Conservation (phyloP, 108 stramenopile genomes). For the Bacterosira constricta region DNA sequence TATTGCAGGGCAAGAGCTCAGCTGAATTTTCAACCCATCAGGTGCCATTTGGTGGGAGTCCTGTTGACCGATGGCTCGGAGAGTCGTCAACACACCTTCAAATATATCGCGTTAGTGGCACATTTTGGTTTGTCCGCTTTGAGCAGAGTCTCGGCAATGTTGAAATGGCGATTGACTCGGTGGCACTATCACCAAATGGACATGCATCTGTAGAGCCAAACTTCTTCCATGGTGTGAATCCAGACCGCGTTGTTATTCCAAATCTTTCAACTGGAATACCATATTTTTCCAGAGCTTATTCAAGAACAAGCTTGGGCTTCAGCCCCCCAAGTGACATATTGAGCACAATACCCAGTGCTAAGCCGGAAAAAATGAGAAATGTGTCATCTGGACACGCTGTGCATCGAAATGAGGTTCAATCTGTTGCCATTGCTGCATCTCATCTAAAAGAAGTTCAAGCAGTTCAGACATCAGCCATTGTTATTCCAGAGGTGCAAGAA, state of each 20-base stretch:
- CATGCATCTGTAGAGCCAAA: conserved; percentile 21
- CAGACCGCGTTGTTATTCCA: conserved; percentile 38
- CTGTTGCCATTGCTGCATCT: conserved; percentile 61
- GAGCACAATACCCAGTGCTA: conserved; percentile 48
- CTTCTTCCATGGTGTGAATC: conserved; percentile 42
- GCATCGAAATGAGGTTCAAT: conserved; percentile 77
- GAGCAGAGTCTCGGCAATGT: conserved; percentile 58
- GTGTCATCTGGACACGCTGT: conserved; percentile 49
- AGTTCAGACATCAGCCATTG: conserved; percentile 64
- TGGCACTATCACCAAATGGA: conserved; percentile 16
- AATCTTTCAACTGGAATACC: conserved; percentile 55
- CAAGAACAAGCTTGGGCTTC: conserved; percentile 50
- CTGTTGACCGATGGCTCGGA: conserved; percentile 37
- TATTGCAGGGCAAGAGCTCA: conserved; percentile 24
- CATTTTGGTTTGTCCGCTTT: conserved; percentile 59
- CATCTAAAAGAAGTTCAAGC: conserved; percentile 76
- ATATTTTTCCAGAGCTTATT: conserved; percentile 54
- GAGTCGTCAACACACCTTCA: conserved; percentile 25
- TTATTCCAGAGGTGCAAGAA: conserved; percentile 77
- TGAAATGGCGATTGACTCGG: conserved; percentile 14
- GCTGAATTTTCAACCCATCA: conserved; percentile 18
- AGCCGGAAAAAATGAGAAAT: conserved; percentile 43
- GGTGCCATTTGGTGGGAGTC: conserved; percentile 23
- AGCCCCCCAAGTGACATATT: conserved; percentile 46
- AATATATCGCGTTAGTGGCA: conserved; percentile 61